Evolutionary conservation across 768 basidiomycete species (phyloP).

Genomic region (Phanerochaete sordida): DNA sequence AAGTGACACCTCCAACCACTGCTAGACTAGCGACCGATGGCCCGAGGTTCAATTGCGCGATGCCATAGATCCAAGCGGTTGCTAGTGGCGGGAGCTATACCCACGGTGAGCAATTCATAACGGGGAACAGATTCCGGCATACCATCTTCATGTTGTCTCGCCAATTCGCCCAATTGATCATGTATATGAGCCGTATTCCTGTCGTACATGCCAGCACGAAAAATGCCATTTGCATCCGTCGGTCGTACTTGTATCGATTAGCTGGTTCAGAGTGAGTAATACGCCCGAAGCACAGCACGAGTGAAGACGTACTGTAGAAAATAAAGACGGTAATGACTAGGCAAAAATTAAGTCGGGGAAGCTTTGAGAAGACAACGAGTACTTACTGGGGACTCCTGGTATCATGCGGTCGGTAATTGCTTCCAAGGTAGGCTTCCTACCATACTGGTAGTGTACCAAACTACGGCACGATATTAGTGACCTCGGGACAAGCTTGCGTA

Average conservation of each 20-base stretch:
- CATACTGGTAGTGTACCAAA: constrained; percentile 77
- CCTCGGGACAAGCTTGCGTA: neutral
- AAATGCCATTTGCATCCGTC: constrained; percentile 51
- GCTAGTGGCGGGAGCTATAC: constrained; percentile 70
- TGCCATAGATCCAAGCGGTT: constrained; percentile 74
- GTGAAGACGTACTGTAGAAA: constrained; percentile 59
- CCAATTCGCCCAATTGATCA: constrained; percentile 70
- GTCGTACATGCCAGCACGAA: constrained; percentile 54
- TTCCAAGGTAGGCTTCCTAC: constrained; percentile 47
- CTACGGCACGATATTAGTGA: constrained; percentile 32
- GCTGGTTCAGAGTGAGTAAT: constrained; percentile 38
- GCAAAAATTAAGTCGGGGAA: neutral
- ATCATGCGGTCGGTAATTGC: constrained; percentile 55
- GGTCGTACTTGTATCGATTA: constrained; percentile 56
- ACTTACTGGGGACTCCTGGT: constrained; percentile 70
- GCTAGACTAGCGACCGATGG: constrained; percentile 56
- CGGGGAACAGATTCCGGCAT: constrained; percentile 5
- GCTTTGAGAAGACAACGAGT: neutral
- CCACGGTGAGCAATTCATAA: neutral
- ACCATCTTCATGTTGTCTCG: constrained; percentile 75
- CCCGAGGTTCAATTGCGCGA: constrained; percentile 65
- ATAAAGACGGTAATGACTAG: constrained; percentile 72
- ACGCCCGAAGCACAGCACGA: constrained; percentile 1
- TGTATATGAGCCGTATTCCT: constrained; percentile 67
- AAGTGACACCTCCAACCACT: constrained; percentile 51